A percentile compares a stretch with the other conserved stretches of the same genome.
Conservation (phyloP, 2,329 filamentous ascomycete genomes). For the Botryotinia narcissicola region DNA sequence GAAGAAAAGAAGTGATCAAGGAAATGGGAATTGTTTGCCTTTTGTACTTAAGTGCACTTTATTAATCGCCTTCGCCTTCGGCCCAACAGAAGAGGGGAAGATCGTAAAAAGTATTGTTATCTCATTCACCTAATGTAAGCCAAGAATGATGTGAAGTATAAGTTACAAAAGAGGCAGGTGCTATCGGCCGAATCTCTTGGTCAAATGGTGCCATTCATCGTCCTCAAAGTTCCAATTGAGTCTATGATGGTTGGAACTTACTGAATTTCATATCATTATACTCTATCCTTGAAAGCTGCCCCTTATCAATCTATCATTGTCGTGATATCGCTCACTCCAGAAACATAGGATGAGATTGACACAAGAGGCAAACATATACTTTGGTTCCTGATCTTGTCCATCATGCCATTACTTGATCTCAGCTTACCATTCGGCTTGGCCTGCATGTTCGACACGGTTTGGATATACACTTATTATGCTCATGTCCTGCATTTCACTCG, state of each 20-base stretch:
- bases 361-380: neutral
- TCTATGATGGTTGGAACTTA: neutral
- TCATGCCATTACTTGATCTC: neutral
- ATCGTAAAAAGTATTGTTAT: neutral
- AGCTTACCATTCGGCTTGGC: neutral
- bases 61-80: neutral
- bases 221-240: neutral
- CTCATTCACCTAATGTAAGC: constrained; percentile 15
- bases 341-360: neutral
- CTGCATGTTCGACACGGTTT: neutral
- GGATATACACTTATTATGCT: neutral
- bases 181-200: neutral
- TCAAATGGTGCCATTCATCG: constrained; percentile 1
- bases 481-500: constrained; percentile 3
- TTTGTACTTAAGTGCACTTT: neutral
- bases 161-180: constrained; percentile 17
- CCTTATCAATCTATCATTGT: neutral
- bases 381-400: neutral
- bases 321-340: neutral
- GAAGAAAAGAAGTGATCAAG: neutral
- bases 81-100: neutral
- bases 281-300: neutral
- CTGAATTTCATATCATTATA: neutral
- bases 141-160: neutral
- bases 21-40: neutral